These are phyloP conservation scores for Oidiodendron maius DNA, from an alignment of 495 filamentous ascomycete genomes.

Conservation along the genomic window DNA sequence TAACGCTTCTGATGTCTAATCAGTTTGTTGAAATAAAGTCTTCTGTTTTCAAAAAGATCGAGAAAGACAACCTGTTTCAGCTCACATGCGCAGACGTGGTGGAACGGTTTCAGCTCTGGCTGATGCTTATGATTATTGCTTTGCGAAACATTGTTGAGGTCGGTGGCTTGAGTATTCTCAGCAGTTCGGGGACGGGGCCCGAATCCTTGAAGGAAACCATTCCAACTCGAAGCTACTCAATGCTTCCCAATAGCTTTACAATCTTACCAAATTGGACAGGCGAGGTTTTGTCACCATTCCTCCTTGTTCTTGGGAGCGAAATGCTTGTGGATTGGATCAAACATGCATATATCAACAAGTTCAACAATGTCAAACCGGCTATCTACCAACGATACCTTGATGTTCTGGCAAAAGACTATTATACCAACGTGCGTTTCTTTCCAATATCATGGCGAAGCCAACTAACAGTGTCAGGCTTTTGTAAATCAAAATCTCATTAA, in stretches of 20 bases:
- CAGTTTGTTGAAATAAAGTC: constrained; percentile 99
- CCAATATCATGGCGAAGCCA: not conserved
- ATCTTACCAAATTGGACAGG: constrained; percentile 83
- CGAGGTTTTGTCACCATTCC: constrained; percentile 84
- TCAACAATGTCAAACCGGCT: constrained; percentile 89
- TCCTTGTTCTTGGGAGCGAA: constrained; percentile 89
- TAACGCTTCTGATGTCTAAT: constrained; percentile 87
- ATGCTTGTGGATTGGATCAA: constrained; percentile 98
- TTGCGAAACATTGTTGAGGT: constrained; percentile 93
- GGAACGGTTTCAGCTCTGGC: constrained; percentile 94
- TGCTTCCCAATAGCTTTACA: constrained; percentile 75
- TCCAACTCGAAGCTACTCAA: constrained; percentile 46
- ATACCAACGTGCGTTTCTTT: constrained; percentile 63
- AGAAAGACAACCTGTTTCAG: constrained; percentile 97
- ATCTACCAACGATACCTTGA: constrained; percentile 88
- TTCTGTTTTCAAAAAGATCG: constrained; percentile 94
- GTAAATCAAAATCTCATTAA: constrained; percentile 83
- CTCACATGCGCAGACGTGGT: constrained; percentile 94
- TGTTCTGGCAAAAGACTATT: constrained; percentile 94
- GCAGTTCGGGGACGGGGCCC: constrained; percentile 34
- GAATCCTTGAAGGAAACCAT: constrained; percentile 37
- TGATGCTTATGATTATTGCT: constrained; percentile 94
- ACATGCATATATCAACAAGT: constrained; percentile 95
- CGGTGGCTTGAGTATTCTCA: constrained; percentile 56
- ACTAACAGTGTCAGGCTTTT: constrained; percentile 56